Evolutionary conservation across 2,329 filamentous ascomycete genomes (phyloP), one percentile per base, ranked within the genome.

Genomic region (Colletotrichum nymphaeae): DNA sequence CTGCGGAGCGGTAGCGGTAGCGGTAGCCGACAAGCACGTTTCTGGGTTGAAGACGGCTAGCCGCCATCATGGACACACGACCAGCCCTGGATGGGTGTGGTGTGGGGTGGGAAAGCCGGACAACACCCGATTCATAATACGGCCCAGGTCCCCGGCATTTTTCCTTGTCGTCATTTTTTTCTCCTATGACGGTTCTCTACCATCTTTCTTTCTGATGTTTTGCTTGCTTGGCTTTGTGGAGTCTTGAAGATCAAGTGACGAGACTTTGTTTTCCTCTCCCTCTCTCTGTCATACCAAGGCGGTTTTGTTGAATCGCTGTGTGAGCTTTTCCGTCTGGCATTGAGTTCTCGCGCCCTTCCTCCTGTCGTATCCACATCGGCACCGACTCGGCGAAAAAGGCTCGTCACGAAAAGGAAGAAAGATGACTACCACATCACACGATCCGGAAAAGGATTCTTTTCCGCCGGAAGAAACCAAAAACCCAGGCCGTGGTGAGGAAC

Each of bases 371-470:
- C 46, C 22, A 30, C 28, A 14, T 65, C 73, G 71, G 71, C 62
- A 66, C 71, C 71, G 71, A 71, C 3, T 73, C 71, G 71, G 71
- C 67, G 37, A 42, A 37, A 49, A 42, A 37, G 30, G 7, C 46
- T 30, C 37, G 1, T 42, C 37, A 16, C 1, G 37, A 42, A 26
- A 22, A 32, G 26, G 7, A 57, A 32, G 26, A n/a, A 57, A 49
- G 30, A 55, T 58, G 28, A 59, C 58, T 26, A 37, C 56, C 42
- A 73, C 55, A 42, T 46, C 60, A 71, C 71, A 46, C 49, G 71
- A 73, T 56, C 67, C 71, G 35, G 71, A 71, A 73, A 73, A 71
- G 71, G 67, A 66, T 9, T 49, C 60, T 62, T 66, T 73, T 53
- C 71, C 71, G 56, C 46, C 62, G 30, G 67, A 71, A 49, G 58